Evolutionary conservation across 164 flowering plant species (phyloP), one percentile per base, ranked within the genome.

Genomic region (grape (Vitis vinifera)): DNA sequence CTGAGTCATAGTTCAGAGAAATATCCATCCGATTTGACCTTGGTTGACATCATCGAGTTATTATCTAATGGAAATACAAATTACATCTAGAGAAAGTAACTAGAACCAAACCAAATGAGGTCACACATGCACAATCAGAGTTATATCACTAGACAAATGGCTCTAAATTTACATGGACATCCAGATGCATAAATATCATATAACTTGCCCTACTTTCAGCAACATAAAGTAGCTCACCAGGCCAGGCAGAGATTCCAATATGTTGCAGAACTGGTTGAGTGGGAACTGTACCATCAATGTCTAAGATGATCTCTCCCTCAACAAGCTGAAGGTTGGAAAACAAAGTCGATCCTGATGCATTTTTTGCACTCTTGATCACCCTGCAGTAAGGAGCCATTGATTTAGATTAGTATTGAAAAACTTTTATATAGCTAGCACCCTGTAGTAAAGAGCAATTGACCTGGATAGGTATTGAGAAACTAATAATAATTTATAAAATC

Each of bases 251-350:
- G 66, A 90, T 87, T 15, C 98, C 98, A 72, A 88, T 75, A 76
- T 91, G 98, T 69, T 93, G 91, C 69, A 93, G 82, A 78, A 93
- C 91, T 69, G 98, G 94, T 75, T 87, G 93, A 57, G 92, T 85
- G 47, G 98, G 95, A 73, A 87, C 79, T 51, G 86, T 81, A 48
- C 98, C 98, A 80, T 90, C 98, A 57, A 88, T 72, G 65, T 93
- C 97, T 68, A 93, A 71, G 59, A 88, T 75, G 30, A 88, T 79
- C 76, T 93, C 98, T 65, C 84, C 92, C 71, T 87, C 89, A 55
- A 81, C 71, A 64, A 90, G 89, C 58, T 79, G 80, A 78, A 89
- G 89, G 73, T 72, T 84, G 13, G 91, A 76, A 72, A 73, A 31
- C 15, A 80, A 73, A 44, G 84, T 72, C 59, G 80, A 70, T 16